phyloP scores from a whole-genome alignment of 2,329 filamentous ascomycete species.

The Arthrobotrys sphaeroides region DNA sequence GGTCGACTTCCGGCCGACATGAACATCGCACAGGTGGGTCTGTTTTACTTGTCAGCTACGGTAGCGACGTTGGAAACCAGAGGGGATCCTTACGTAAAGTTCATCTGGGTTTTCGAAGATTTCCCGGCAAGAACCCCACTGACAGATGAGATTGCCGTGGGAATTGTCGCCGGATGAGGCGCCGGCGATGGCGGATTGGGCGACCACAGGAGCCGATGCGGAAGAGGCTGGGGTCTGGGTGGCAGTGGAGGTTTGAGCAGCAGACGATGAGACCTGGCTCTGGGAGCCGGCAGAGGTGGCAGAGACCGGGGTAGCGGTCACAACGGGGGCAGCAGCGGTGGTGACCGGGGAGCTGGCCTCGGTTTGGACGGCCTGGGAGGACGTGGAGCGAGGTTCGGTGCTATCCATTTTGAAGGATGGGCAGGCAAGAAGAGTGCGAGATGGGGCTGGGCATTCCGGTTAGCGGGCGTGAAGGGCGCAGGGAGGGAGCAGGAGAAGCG shows the following conservation, averaged over 20 bases:
- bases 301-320: slow-evolving; percentile 32
- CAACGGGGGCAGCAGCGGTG: slow-evolving; percentile 32
- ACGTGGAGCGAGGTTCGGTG: slow-evolving; percentile 49
- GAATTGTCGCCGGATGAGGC: slow-evolving; percentile 37
- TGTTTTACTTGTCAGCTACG: too few relatives aligned
- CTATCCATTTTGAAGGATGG: slow-evolving; percentile 32
- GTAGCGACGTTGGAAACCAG: too few relatives aligned
- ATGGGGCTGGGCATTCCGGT: neutral
- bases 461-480: neutral
- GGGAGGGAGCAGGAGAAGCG: neutral
- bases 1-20: slow-evolving; percentile 98
- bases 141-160: slow-evolving; percentile 69
- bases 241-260: slow-evolving; percentile 37
- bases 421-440: neutral
- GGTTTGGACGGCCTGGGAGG: slow-evolving; percentile 56
- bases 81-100: slow-evolving; percentile 67
- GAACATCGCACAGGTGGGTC: slow-evolving; percentile 98
- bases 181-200: slow-evolving; percentile 30
- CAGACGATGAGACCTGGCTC: slow-evolving; percentile 21
- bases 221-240: slow-evolving; percentile 22
- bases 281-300: slow-evolving; percentile 7
- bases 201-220: slow-evolving; percentile 17
- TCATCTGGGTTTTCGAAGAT: slow-evolving; percentile 69
- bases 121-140: slow-evolving; percentile 70
- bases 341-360: slow-evolving; percentile 46